A percentile compares a stretch with the other conserved stretches of the same genome.
Conservation (phyloP, 1,284 basidiomycete species). For the Nidula niveotomentosa region DNA sequence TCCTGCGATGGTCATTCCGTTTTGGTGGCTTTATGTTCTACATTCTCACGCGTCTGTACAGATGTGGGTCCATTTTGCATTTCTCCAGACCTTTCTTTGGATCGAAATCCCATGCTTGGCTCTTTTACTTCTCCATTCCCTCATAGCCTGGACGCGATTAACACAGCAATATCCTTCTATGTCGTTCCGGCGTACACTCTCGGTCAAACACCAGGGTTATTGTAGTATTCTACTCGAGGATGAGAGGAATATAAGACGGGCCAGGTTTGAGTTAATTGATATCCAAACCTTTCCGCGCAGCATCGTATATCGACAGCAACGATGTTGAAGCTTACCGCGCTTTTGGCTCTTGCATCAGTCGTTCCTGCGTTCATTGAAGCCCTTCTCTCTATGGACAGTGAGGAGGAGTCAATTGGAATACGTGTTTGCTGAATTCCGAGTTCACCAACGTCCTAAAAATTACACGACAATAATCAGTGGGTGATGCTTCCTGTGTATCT, state of each 20-base stretch:
- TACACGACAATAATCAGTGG: conserved; percentile 26
- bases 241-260: background rate
- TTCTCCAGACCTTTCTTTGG: background rate
- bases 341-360: conserved; percentile 44
- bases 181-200: background rate
- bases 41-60: no score
- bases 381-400: conserved; percentile 46
- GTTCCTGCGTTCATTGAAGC: conserved; percentile 44
- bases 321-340: conserved; percentile 50
- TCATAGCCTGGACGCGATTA: background rate
- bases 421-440: conserved; percentile 13
- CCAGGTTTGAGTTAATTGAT: background rate
- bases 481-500: conserved; percentile 45
- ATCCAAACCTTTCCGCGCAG: background rate
- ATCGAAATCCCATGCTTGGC: no score
- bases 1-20: no score
- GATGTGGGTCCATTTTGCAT: background rate
- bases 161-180: background rate
- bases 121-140: no score
- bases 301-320: conserved; percentile 4
- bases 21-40: no score
- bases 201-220: background rate
- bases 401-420: conserved; percentile 52
- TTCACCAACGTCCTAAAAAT: conserved; percentile 2
- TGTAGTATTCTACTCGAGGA: background rate